phyloP scores from a whole-genome alignment of 1,284 basidiomycete species.

The Phlebopus sp. region DNA sequence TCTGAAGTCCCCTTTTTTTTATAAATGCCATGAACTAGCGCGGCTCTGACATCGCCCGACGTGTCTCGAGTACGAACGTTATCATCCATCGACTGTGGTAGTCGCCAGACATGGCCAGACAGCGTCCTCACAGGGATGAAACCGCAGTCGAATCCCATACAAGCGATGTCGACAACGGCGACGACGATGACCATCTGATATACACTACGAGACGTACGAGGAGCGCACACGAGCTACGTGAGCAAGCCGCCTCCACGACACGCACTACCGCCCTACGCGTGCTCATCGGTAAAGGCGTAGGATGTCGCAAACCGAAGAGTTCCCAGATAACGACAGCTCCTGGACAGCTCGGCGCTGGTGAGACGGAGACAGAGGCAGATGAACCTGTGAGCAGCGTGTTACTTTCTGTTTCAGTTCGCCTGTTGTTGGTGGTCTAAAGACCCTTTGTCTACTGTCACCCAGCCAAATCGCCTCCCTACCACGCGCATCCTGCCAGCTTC shows the following conservation, averaged over 20 bases:
- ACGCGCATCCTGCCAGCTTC: conserved; percentile 52
- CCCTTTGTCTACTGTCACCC: conserved; percentile 8
- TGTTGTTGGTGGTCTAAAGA: conserved; percentile 6
- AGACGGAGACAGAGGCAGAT: conserved; percentile 75
- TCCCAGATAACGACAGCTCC: conserved; percentile 57
- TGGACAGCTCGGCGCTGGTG: conserved; percentile 61
- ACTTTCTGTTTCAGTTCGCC: conserved; percentile 1
- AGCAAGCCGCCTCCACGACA: conserved; percentile 4
- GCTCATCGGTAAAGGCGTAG: conserved; percentile 25
- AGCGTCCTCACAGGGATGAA: neutral
- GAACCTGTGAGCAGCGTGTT: conserved; percentile 55
- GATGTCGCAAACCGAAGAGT: conserved; percentile 25
- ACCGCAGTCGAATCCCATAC: neutral
- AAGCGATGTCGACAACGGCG: conserved; percentile 5
- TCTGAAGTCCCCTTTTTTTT: no score
- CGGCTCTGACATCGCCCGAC: no score
- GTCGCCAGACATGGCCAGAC: neutral
- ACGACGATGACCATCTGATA: conserved; percentile 8
- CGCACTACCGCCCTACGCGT: conserved; percentile 19
- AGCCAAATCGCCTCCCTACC: conserved; percentile 60
- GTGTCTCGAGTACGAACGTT: no score
- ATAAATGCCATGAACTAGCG: no score
- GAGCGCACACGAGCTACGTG: conserved; percentile 21
- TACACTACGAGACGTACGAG: conserved; percentile 19
- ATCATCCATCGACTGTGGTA: no score